Evolutionary conservation across 163 green algal species (phyloP), one percentile per base, ranked within the genome.

Genomic region (Prototheca cutis): DNA sequence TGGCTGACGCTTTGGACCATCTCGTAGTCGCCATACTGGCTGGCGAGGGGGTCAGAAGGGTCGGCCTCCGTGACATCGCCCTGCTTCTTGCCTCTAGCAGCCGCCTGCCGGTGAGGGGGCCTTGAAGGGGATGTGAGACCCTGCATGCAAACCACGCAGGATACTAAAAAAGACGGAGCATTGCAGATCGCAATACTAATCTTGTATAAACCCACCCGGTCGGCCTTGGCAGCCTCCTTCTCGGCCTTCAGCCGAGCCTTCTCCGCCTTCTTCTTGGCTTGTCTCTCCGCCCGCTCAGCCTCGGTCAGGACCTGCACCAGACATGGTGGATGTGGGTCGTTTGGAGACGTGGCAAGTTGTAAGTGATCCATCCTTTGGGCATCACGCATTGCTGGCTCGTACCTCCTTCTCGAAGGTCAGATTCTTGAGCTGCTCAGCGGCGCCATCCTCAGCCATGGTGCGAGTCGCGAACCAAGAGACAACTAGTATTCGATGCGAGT

Each of bases 11-110:
- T 94, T 62, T 96, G 89, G 10, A 97, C 79, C 59, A 93, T 63
- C 17, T 72, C 53, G 4, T 78, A 48, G 64, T 99, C 90, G 32
- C 92, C 92, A 57, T 96, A 99, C 23, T 82, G 76, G 18, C 83
- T 71, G 19, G 61, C 72, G n/a, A 95, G 76, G 0, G 87, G 89
- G 71, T 98, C 91, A 34, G 84, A 74, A 3, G 76, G 59, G 29
- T 93, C 84, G 4, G 87, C 55, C 52, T 84, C 59, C 2, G 79
- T 89, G 28, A 75, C 66, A 0, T 69, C 63, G 4, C 70, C 80
- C 34, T 77, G 66, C 74, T 94, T 88, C 33, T 85, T 73, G 40
- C 78, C 86, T 27, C 80, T 75, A 59, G 86, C 65, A 7, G 76
- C 73, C 17, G 80, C 73, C 81, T 88, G 63, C 48, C 40, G 30